Conservation (phyloP, 441 rosid genomes). For the Theobroma grandiflorum region DNA sequence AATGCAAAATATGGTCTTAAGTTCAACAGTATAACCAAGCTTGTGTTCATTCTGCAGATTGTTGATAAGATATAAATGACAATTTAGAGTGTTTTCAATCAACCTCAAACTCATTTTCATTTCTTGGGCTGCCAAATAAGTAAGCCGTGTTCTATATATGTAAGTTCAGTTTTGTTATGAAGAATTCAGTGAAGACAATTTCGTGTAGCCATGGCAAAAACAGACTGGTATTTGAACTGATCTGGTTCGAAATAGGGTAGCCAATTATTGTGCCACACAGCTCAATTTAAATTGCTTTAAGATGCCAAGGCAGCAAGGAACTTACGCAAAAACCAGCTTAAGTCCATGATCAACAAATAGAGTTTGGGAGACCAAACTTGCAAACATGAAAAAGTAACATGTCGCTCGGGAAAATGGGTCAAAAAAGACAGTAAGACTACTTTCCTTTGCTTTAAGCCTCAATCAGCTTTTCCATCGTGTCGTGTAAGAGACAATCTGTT, state of each 20-base stretch:
- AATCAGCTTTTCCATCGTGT: slow-evolving; percentile 4
- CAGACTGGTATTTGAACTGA: neutral
- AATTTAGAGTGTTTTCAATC: neutral
- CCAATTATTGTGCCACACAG: neutral
- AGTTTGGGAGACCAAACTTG: neutral
- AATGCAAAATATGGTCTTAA: neutral
- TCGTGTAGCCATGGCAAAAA: neutral
- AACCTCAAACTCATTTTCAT: neutral
- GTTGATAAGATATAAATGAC: neutral
- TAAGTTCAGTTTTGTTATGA: neutral
- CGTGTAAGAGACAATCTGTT: slow-evolving; percentile 1
- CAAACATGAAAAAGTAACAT: neutral
- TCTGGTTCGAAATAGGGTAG: neutral
- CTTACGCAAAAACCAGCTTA: neutral
- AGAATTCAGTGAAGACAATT: neutral
- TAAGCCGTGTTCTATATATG: neutral
- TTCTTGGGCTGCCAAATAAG: neutral
- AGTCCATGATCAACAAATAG: neutral
- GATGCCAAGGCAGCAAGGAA: neutral
- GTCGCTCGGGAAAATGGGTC: neutral
- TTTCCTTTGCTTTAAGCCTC: slow-evolving; percentile 4
- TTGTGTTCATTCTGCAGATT: neutral
- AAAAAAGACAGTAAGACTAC: neutral
- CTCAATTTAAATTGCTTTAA: neutral
- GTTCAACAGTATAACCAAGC: neutral